These are phyloP conservation scores for Phytopythium litorale DNA, from an alignment of 352 stramenopile genomes.

Conservation along the genomic window DNA sequence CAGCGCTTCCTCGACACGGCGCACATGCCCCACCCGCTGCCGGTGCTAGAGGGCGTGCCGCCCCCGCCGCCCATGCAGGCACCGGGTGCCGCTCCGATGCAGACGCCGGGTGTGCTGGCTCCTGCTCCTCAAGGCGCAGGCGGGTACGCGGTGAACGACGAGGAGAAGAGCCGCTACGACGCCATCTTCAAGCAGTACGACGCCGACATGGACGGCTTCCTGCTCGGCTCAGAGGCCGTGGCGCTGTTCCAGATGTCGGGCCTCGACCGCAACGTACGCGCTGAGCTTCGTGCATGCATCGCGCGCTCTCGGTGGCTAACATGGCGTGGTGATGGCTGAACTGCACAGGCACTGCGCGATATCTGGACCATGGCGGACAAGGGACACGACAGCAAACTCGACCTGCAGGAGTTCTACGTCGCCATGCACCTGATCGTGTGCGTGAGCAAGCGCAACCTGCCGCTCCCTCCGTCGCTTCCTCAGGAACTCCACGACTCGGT, in stretches of 20 bases:
- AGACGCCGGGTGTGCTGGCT: slow-evolving; percentile 5
- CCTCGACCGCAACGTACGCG: slow-evolving; percentile 79
- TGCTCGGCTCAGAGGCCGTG: slow-evolving; percentile 88
- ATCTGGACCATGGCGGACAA: slow-evolving; percentile 93
- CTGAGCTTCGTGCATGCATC: neutral
- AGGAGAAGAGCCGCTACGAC: slow-evolving; percentile 91
- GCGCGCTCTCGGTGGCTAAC: no score
- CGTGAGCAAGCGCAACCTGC: slow-evolving; percentile 86
- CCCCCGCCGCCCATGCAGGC: slow-evolving; percentile 22
- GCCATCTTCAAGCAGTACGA: slow-evolving; percentile 92
- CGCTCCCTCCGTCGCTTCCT: slow-evolving; percentile 68
- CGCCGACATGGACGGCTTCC: slow-evolving; percentile 86
- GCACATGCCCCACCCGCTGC: slow-evolving; percentile 45
- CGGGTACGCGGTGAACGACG: slow-evolving; percentile 80
- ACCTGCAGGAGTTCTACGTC: slow-evolving; percentile 92
- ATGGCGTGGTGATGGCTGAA: slow-evolving; percentile 3
- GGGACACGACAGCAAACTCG: slow-evolving; percentile 90
- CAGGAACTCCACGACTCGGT: slow-evolving; percentile 58
- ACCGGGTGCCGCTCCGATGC: neutral
- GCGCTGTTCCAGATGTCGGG: slow-evolving; percentile 93
- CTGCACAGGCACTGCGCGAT: slow-evolving; percentile 61
- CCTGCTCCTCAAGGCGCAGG: neutral
- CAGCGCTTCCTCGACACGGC: slow-evolving; percentile 73
- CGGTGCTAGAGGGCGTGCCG: slow-evolving; percentile 61
- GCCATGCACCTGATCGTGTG: slow-evolving; percentile 97